Evolutionary conservation across 129 eudicot genomes (phyloP).

Genomic region (Flaveria trinervia): DNA sequence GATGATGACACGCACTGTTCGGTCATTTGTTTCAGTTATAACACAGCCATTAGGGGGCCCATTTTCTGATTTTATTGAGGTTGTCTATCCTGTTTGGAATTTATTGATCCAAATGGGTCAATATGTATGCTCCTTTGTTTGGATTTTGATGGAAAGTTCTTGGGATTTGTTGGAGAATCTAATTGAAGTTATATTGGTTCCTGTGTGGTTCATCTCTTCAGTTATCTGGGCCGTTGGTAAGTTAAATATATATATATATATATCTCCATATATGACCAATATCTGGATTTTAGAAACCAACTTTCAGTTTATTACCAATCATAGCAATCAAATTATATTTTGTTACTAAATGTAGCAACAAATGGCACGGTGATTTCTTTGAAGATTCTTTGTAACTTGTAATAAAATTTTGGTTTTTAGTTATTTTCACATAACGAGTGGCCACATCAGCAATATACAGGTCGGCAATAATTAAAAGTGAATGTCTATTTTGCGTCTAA

Average conservation of each 20-base stretch:
- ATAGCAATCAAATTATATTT: not conserved
- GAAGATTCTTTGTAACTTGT: not conserved
- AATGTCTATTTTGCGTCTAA: not conserved
- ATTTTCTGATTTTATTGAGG: conserved; percentile 48
- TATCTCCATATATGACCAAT: too few species aligned
- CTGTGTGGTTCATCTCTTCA: conserved; percentile 61
- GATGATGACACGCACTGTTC: conserved; percentile 61
- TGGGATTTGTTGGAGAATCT: conserved; percentile 51
- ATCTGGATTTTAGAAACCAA: not conserved
- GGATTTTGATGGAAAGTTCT: conserved; percentile 60
- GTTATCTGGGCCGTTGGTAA: conserved; percentile 74
- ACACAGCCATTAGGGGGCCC: conserved; percentile 77
- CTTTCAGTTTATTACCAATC: not conserved
- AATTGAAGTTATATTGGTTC: conserved; percentile 58
- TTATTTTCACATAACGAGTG: not conserved
- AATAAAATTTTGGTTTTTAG: not conserved
- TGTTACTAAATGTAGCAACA: not conserved
- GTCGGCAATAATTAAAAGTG: not conserved
- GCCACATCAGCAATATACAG: not conserved
- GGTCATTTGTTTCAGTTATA: conserved; percentile 57
- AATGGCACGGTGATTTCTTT: not conserved
- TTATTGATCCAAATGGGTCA: conserved; percentile 37
- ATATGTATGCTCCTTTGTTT: conserved; percentile 49
- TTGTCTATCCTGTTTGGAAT: conserved; percentile 66
- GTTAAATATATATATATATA: conserved; percentile 17